phyloP scores from a whole-genome alignment of 106 monocot species.

The Iris macrosiphon region DNA sequence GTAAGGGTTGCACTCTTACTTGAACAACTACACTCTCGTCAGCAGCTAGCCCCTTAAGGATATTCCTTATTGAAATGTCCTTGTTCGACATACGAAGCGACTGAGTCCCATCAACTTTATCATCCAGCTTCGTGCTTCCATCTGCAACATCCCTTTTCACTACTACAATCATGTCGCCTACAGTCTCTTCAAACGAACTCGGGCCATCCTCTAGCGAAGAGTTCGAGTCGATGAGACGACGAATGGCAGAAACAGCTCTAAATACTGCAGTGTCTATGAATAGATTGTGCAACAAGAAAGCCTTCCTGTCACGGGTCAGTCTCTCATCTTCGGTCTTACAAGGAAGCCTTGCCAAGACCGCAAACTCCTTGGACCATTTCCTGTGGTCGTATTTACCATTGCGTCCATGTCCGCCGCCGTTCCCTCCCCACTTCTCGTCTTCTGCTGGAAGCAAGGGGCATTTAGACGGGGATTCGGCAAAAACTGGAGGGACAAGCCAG shows the following conservation, averaged over 20 bases:
- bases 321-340: conserved; percentile 93
- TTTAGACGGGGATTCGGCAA: conserved; percentile 49
- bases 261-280: conserved; percentile 85
- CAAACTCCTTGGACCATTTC: conserved; percentile 75
- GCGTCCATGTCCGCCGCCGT: conserved; percentile 84
- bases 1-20: conserved; percentile 19
- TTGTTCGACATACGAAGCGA: conserved; percentile 31
- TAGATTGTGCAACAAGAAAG: conserved; percentile 83
- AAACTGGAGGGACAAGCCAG: conserved; percentile 83
- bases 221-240: conserved; percentile 20
- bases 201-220: conserved; percentile 8
- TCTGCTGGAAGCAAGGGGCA: conserved; percentile 80
- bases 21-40: conserved; percentile 90
- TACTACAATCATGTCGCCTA: conserved; percentile 67
- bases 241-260: conserved; percentile 62
- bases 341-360: conserved; percentile 67
- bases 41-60: conserved; percentile 89
- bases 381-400: conserved; percentile 57
- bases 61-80: conserved; percentile 60
- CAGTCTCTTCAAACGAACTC: conserved; percentile 34
- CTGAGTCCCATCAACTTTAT: conserved; percentile 61
- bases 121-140: conserved; percentile 55
- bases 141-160: conserved; percentile 54
- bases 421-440: conserved; percentile 84
- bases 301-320: conserved; percentile 81